Conservation (phyloP, 2,329 filamentous ascomycete species). For the Dactylonectria estremocensis region DNA sequence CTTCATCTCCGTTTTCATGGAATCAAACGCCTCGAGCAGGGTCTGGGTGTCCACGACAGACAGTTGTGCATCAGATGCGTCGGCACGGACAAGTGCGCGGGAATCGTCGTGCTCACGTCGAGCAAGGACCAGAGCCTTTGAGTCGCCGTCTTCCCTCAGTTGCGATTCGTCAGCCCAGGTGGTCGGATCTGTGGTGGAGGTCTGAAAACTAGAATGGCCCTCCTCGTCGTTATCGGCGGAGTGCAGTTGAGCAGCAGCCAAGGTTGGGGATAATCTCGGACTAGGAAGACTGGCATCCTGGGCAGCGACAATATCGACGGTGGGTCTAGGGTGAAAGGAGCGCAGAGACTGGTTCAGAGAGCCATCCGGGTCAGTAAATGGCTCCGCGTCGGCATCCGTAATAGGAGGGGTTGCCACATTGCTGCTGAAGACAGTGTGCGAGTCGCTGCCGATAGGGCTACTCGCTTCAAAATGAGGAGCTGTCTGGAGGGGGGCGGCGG, state of each 20-base stretch:
- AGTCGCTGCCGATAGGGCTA: conserved; percentile 69
- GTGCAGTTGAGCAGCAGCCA: conserved; percentile 77
- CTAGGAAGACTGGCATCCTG: conserved; percentile 96
- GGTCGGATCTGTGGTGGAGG: conserved; percentile 47
- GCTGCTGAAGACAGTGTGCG: conserved; percentile 73
- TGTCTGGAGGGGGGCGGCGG: conserved; percentile 56
- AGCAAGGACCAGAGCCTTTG: conserved; percentile 46
- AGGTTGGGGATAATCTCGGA: conserved; percentile 92
- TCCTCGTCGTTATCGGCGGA: conserved; percentile 63
- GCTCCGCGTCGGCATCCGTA: conserved; percentile 79
- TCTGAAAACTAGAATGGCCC: conserved; percentile 53
- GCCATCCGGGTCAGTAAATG: conserved; percentile 67
- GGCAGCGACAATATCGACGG: conserved; percentile 78
- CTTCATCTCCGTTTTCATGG: conserved; percentile 92
- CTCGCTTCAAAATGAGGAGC: conserved; percentile 60
- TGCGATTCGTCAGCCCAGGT: conserved; percentile 61
- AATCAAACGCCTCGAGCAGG: conserved; percentile 91
- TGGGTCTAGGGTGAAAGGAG: conserved; percentile 64
- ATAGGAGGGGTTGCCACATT: conserved; percentile 83
- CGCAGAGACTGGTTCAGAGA: conserved; percentile 63
- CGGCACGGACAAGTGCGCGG: conserved; percentile 47
- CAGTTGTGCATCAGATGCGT: conserved; percentile 39
- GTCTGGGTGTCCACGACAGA: conserved; percentile 84
- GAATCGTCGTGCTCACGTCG: conserved; percentile 42
- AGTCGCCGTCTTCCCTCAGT: conserved; percentile 51